phyloP scores from a whole-genome alignment of 345 rosid species.

The Eucalyptus melliodora region DNA sequence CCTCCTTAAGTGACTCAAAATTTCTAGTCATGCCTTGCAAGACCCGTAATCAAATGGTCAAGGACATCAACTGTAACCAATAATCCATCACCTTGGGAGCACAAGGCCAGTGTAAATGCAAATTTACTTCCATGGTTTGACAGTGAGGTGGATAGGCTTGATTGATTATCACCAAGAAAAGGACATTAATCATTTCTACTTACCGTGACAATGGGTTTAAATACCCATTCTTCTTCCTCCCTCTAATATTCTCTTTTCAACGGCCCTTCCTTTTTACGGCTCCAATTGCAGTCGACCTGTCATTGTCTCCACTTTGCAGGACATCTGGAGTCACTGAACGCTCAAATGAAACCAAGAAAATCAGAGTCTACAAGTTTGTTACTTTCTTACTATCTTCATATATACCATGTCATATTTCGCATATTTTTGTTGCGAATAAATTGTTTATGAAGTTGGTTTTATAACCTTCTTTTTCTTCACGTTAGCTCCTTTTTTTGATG shows the following conservation, averaged over 20 bases:
- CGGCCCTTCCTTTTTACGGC: too few relatives aligned
- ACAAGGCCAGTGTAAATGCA: not conserved
- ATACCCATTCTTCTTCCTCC: not conserved
- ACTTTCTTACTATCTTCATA: not conserved
- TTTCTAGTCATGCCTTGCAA: not conserved
- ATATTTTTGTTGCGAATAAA: not conserved
- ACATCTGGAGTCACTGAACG: too few relatives aligned
- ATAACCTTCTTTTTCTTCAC: not conserved
- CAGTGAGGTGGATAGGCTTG: not conserved
- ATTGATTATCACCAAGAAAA: not conserved
- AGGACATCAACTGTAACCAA: not conserved
- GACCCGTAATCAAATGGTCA: not conserved
- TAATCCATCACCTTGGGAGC: not conserved
- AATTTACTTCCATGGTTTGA: not conserved
- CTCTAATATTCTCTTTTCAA: not conserved
- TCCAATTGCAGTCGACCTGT: not conserved
- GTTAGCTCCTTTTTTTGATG: too few relatives aligned
- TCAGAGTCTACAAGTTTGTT: not conserved
- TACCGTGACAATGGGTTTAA: not conserved
- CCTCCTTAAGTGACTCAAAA: not conserved
- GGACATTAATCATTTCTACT: not conserved
- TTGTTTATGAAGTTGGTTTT: not conserved
- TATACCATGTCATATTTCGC: not conserved
- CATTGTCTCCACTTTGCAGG: not conserved
- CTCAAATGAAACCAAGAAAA: accelerated